Evolutionary conservation across 2,329 filamentous ascomycete genomes (phyloP).

Genomic region (Nigrograna mackinnonii): DNA sequence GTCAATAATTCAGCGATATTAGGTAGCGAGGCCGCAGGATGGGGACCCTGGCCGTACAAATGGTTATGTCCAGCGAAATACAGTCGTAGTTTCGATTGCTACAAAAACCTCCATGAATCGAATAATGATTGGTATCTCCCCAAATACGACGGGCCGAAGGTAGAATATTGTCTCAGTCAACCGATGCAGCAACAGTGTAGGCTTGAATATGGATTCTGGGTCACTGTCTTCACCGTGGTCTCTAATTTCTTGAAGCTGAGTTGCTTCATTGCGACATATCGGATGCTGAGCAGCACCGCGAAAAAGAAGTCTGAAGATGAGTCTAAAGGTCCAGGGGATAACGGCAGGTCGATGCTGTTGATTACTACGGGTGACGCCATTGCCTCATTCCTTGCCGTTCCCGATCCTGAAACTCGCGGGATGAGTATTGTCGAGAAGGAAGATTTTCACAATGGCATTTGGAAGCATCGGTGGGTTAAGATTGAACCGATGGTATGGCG

Average conservation of each 20-base stretch:
- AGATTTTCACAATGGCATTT: neutral
- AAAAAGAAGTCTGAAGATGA: neutral
- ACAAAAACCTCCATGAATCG: neutral
- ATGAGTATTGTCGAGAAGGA: conserved; percentile 2
- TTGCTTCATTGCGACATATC: neutral
- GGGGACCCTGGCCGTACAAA: neutral
- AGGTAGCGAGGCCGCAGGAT: neutral
- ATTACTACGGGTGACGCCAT: conserved; percentile 1
- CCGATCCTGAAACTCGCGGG: neutral
- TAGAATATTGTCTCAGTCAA: neutral
- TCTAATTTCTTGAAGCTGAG: neutral
- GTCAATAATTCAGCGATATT: neutral
- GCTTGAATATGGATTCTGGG: neutral
- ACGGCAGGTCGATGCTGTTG: neutral
- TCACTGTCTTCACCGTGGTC: neutral
- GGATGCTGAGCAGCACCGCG: neutral
- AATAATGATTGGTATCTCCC: neutral
- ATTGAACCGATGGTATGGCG: neutral
- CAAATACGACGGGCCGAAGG: neutral
- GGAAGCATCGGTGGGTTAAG: neutral
- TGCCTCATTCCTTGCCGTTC: neutral
- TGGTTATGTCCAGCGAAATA: neutral
- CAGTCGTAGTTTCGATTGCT: neutral
- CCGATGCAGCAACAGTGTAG: neutral
- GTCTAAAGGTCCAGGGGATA: too few relatives aligned